Percentiles rank a stretch among this genome's conserved stretches.
Evolutionary conservation across 495 filamentous ascomycete species (phyloP).

Genomic region (Chaetomidium leptoderma): DNA sequence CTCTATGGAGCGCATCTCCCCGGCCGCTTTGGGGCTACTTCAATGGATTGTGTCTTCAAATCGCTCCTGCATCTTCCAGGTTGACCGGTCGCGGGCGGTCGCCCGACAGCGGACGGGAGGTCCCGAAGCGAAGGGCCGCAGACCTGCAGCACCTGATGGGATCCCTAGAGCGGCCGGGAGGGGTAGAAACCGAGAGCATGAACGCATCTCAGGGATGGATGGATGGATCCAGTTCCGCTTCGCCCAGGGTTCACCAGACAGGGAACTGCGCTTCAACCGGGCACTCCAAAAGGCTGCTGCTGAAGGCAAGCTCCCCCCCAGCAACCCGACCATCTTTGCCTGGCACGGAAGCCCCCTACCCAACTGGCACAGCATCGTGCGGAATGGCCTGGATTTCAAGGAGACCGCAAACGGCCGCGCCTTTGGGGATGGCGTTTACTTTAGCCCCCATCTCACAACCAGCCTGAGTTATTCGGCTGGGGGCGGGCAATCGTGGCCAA

Average conservation of each 20-base stretch:
- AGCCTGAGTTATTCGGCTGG: conserved; percentile 58
- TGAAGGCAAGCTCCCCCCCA: conserved; percentile 32
- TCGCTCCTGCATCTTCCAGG: conserved; percentile 75
- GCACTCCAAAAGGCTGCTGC: conserved; percentile 51
- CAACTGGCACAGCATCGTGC: conserved; percentile 91
- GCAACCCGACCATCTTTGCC: conserved; percentile 69
- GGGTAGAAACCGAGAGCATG: conserved; percentile 26
- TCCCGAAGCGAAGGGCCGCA: background rate
- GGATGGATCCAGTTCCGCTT: conserved; percentile 80
- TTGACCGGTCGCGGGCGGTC: conserved; percentile 18
- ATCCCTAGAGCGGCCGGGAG: conserved; percentile 9
- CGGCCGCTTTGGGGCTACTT: conserved; percentile 63
- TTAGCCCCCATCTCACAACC: conserved; percentile 53
- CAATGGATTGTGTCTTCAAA: conserved; percentile 93
- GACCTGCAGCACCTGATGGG: background rate
- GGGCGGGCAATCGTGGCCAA: conserved; percentile 50
- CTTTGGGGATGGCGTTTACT: conserved; percentile 79
- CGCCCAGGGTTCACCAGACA: conserved; percentile 84
- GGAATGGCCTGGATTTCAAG: conserved; percentile 74
- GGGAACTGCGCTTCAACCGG: conserved; percentile 73
- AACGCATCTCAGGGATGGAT: conserved; percentile 61
- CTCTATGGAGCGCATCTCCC: conserved; percentile 61
- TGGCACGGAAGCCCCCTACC: conserved; percentile 73
- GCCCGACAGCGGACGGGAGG: background rate
- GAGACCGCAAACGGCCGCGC: conserved; percentile 59